Percentiles rank a stretch among this genome's conserved stretches.
Conservation (phyloP, 495 filamentous ascomycete species). For the Penicillium dipodomyicola region DNA sequence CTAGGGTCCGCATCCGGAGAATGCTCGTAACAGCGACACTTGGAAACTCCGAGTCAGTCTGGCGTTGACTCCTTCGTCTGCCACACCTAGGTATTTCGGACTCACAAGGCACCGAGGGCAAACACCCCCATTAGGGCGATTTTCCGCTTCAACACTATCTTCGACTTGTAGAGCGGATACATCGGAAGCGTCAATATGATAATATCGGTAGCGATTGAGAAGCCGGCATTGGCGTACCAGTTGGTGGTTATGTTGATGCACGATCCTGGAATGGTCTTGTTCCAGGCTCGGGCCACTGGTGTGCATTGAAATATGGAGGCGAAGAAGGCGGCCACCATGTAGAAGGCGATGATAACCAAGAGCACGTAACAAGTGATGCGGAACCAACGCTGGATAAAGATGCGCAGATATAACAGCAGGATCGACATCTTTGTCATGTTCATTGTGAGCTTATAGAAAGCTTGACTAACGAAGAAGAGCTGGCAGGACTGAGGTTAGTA, state of each 20-base stretch:
- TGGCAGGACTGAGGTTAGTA: neutral
- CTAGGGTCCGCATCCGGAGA: too few relatives aligned
- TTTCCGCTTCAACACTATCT: too few relatives aligned
- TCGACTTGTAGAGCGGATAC: too few relatives aligned
- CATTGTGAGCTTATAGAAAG: conserved; percentile 39
- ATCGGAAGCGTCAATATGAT: too few relatives aligned
- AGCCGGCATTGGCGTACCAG: conserved; percentile 17
- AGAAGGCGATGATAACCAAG: conserved; percentile 27
- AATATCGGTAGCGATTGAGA: too few relatives aligned
- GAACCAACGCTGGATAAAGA: conserved; percentile 31
- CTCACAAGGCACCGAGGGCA: too few relatives aligned
- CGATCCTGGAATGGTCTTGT: conserved; percentile 27
- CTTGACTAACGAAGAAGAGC: conserved; percentile 29
- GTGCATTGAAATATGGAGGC: conserved; percentile 45
- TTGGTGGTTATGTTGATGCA: conserved; percentile 43
- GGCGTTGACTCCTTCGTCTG: too few relatives aligned
- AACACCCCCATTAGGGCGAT: too few relatives aligned
- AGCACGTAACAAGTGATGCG: conserved; percentile 14
- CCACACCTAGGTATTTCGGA: too few relatives aligned
- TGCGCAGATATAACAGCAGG: conserved; percentile 38
- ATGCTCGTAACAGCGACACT: too few relatives aligned
- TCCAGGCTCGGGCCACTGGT: conserved; percentile 40
- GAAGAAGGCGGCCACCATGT: conserved; percentile 41
- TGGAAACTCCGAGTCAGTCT: too few relatives aligned
- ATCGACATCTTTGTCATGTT: conserved; percentile 40